Evolutionary conservation across 257 asterid genomes (phyloP).

Genomic region (Solanum boliviense): DNA sequence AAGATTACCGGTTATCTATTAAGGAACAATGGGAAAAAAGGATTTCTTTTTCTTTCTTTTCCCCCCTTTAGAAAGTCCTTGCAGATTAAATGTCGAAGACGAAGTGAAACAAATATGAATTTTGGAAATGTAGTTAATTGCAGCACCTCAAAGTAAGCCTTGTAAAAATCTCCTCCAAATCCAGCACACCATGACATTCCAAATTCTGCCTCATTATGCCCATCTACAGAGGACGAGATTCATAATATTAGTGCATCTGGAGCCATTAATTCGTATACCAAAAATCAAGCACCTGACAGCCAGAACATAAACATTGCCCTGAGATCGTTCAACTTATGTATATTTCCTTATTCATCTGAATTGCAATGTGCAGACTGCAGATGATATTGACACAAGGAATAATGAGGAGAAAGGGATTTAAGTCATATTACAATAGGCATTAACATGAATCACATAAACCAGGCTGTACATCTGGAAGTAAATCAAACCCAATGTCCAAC

Average conservation of each 20-base stretch:
- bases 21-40: neutral
- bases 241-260: neutral
- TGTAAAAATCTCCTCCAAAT: slow-evolving; percentile 74
- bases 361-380: neutral
- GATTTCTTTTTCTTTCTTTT: neutral
- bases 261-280: neutral
- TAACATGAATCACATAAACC: neutral
- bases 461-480: neutral
- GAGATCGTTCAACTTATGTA: neutral
- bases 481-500: neutral
- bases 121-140: neutral
- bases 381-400: neutral
- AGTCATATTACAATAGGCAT: neutral
- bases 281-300: neutral
- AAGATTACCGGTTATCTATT: neutral
- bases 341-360: neutral
- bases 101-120: neutral
- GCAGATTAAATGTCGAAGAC: neutral
- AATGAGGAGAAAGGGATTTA: neutral
- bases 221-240: slow-evolving; percentile 30
- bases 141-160: slow-evolving; percentile 75
- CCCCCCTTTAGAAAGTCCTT: neutral
- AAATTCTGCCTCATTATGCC: slow-evolving; percentile 91
- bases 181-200: slow-evolving; percentile 99
- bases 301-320: neutral